Conservation (phyloP, 23 red algal genomes). For the Pyropia haitanensis region DNA sequence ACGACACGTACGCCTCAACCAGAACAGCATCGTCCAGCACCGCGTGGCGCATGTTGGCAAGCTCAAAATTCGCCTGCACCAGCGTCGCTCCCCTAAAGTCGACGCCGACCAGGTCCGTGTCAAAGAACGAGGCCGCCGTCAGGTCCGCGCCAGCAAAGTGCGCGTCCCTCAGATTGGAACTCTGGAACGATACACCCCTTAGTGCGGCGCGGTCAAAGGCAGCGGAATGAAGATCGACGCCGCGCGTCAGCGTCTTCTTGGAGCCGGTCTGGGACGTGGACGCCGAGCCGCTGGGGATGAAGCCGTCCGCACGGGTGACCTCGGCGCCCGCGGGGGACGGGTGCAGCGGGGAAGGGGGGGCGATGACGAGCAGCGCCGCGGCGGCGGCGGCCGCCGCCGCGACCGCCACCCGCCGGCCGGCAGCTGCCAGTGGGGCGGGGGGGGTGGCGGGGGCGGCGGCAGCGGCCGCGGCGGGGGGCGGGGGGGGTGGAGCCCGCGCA, state of each 20-base stretch:
- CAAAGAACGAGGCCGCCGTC: constrained; percentile 90
- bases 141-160: constrained; percentile 74
- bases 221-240: constrained; percentile 71
- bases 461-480: too few species aligned
- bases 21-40: constrained; percentile 71
- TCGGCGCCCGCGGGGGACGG: constrained; percentile 2
- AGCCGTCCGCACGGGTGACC: constrained; percentile 29
- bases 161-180: constrained; percentile 60
- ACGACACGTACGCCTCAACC: constrained; percentile 71
- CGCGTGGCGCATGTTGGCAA: constrained; percentile 77
- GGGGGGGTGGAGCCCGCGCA: too few species aligned
- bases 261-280: constrained; percentile 47
- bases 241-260: constrained; percentile 78
- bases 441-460: too few species aligned
- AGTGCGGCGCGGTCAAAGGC: constrained; percentile 67
- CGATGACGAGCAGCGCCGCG: background rate
- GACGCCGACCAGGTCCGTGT: constrained; percentile 69
- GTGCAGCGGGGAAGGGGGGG: background rate
- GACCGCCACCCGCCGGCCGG: constrained; percentile 17
- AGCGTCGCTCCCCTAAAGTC: constrained; percentile 74
- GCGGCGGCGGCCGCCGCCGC: constrained; percentile 18
- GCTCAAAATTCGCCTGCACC: constrained; percentile 64
- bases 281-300: constrained; percentile 76
- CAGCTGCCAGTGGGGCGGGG: background rate
- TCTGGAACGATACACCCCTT: constrained; percentile 85